Evolutionary conservation across 176 grass and related monocot species (phyloP).

Genomic region (Oryza meyeriana): DNA sequence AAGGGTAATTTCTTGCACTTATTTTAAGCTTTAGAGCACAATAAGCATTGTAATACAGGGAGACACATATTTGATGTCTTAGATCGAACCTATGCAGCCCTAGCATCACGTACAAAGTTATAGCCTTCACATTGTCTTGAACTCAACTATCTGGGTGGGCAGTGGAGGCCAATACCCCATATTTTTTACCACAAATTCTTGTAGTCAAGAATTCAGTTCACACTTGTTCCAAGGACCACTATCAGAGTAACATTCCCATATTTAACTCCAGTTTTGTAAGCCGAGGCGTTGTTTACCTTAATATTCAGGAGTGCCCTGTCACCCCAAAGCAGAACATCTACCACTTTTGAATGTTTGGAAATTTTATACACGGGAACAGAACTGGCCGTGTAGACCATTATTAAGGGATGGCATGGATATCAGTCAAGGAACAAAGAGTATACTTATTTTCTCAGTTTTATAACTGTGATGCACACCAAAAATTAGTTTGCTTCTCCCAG

Average conservation of each 20-base stretch:
- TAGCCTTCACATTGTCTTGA: neutral
- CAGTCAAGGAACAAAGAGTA: neutral
- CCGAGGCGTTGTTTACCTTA: neutral
- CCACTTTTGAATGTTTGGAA: neutral
- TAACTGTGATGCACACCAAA: neutral
- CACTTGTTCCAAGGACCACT: slow-evolving; percentile 2
- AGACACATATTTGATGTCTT: neutral
- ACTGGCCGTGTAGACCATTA: neutral
- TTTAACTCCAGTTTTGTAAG: neutral
- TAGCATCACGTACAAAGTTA: neutral
- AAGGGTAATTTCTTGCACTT: neutral
- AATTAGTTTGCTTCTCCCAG: neutral
- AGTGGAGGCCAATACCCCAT: neutral
- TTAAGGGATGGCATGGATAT: slow-evolving; percentile 19
- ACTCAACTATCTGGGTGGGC: slow-evolving; percentile 14
- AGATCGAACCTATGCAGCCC: neutral
- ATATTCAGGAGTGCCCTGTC: neutral
- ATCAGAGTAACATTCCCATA: neutral
- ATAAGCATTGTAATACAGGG: neutral
- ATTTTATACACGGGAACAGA: slow-evolving; percentile 1
- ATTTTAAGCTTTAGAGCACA: neutral
- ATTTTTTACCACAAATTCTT: slow-evolving; percentile 5
- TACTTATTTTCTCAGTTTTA: neutral
- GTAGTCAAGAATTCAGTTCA: slow-evolving; percentile 13
- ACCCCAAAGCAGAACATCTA: slow-evolving; percentile 12